These are phyloP conservation scores for Citrus mangshanensis DNA, from an alignment of 345 rosid genomes.

Conservation along the genomic window DNA sequence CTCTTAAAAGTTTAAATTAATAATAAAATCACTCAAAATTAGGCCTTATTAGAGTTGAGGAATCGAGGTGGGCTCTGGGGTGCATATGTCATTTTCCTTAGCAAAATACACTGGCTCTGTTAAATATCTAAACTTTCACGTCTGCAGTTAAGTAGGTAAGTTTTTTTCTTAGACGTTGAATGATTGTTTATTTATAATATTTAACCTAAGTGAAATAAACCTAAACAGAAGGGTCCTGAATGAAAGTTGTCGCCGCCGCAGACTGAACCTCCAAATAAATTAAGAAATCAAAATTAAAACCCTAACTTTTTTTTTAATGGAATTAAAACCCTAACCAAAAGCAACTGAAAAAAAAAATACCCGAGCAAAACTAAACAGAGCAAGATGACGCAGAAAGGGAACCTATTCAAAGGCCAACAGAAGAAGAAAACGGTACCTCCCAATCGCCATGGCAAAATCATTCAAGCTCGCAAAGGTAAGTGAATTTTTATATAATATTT, in stretches of 20 bases:
- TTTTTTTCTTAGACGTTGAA: no score
- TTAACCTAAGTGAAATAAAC: not conserved
- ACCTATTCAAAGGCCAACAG: slow-evolving; percentile 79
- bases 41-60: no score
- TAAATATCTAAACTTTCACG: no score
- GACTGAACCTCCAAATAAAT: not conserved
- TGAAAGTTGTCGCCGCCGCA: not conserved
- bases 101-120: no score
- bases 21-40: no score
- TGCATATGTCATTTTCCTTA: no score
- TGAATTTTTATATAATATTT: not conserved
- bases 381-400: slow-evolving; percentile 82
- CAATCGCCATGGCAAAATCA: slow-evolving; percentile 75
- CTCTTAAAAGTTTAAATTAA: no score
- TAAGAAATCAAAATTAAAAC: not conserved
- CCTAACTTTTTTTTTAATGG: not conserved
- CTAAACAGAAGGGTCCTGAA: not conserved
- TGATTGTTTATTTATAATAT: not conserved
- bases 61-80: no score
- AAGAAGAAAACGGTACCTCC: slow-evolving; percentile 66
- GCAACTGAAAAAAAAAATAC: not conserved
- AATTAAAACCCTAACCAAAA: not conserved
- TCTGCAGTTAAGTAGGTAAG: no score
- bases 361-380: slow-evolving; percentile 13
- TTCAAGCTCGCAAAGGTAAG: slow-evolving; percentile 64